Evolutionary conservation across 2,329 filamentous ascomycete genomes (phyloP).

Genomic region (Pseudohalonectria lignicola): DNA sequence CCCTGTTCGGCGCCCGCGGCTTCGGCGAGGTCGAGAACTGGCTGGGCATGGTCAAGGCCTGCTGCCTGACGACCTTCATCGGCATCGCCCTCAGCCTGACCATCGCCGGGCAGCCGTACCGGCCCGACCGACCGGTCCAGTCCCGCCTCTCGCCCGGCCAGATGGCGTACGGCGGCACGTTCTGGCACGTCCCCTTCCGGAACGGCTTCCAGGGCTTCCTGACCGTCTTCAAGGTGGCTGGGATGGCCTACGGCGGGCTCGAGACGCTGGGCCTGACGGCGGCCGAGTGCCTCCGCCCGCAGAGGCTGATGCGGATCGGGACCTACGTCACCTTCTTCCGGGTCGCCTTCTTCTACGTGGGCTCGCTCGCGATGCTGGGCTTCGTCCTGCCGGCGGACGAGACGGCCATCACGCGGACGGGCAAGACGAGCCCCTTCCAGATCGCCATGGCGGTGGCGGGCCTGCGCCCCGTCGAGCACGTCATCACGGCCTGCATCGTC

Average conservation of each 20-base stretch:
- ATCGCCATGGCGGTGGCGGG: slow-evolving; percentile 64
- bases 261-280: slow-evolving; percentile 52
- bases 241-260: slow-evolving; percentile 60
- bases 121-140: not conserved
- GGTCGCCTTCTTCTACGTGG: slow-evolving; percentile 55
- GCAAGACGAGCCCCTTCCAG: slow-evolving; percentile 60
- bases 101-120: slow-evolving; percentile 16
- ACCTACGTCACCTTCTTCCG: slow-evolving; percentile 51
- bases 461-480: slow-evolving; percentile 59
- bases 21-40: slow-evolving; percentile 76
- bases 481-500: slow-evolving; percentile 70
- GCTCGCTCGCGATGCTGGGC: slow-evolving; percentile 62
- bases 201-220: slow-evolving; percentile 57
- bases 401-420: slow-evolving; percentile 45
- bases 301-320: slow-evolving; percentile 42
- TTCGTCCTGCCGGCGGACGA: slow-evolving; percentile 63
- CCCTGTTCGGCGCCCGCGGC: slow-evolving; percentile 59
- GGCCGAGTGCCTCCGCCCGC: slow-evolving; percentile 47
- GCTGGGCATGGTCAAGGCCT: slow-evolving; percentile 61
- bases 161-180: slow-evolving; percentile 42
- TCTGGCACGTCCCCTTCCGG: slow-evolving; percentile 55
- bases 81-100: slow-evolving; percentile 56
- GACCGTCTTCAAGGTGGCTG: slow-evolving; percentile 57
- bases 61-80: slow-evolving; percentile 60
- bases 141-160: not conserved